Evolutionary conservation across 768 basidiomycete genomes (phyloP).

Genomic region (Saitozyma sp.): DNA sequence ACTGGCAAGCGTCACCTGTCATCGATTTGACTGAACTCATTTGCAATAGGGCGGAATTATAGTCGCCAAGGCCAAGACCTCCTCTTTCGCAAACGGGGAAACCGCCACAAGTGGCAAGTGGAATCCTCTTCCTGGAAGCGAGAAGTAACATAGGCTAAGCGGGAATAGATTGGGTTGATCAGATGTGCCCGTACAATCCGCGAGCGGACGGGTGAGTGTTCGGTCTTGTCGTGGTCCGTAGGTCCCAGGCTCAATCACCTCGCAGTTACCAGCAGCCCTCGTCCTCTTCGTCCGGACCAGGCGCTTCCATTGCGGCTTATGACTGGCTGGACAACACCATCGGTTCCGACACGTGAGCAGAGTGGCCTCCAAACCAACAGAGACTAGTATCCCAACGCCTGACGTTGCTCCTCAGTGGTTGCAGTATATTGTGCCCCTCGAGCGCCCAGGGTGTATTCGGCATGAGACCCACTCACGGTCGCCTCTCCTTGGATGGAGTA

Average conservation of each 20-base stretch:
- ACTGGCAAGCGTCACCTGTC: too few relatives aligned
- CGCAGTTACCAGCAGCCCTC: conserved; percentile 42
- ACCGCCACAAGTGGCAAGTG: conserved; percentile 29
- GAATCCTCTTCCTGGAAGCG: too few relatives aligned
- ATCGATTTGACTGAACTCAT: too few relatives aligned
- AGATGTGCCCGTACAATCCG: conserved; percentile 39
- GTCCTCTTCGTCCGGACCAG: conserved; percentile 33
- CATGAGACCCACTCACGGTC: conserved; percentile 39
- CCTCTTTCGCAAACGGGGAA: conserved; percentile 33
- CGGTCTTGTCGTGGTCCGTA: too few relatives aligned
- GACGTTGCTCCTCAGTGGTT: conserved; percentile 15
- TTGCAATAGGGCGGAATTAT: conserved; percentile 58
- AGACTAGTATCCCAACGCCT: not conserved
- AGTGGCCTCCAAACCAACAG: not conserved
- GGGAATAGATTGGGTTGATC: conserved; percentile 41
- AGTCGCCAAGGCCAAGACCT: conserved; percentile 60
- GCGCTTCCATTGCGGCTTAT: conserved; percentile 39
- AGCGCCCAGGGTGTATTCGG: conserved; percentile 37
- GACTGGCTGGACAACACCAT: conserved; percentile 42
- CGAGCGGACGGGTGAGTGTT: conserved; percentile 48
- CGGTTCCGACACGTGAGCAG: conserved; percentile 38
- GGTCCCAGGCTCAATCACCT: too few relatives aligned
- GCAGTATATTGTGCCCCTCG: conserved; percentile 37
- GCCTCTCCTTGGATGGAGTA: conserved; percentile 32
- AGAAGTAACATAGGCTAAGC: too few relatives aligned